Percentiles rank a stretch among this genome's conserved stretches.
Evolutionary conservation across 2,329 filamentous ascomycete species (phyloP).

Genomic region (Monosporascus sp.): DNA sequence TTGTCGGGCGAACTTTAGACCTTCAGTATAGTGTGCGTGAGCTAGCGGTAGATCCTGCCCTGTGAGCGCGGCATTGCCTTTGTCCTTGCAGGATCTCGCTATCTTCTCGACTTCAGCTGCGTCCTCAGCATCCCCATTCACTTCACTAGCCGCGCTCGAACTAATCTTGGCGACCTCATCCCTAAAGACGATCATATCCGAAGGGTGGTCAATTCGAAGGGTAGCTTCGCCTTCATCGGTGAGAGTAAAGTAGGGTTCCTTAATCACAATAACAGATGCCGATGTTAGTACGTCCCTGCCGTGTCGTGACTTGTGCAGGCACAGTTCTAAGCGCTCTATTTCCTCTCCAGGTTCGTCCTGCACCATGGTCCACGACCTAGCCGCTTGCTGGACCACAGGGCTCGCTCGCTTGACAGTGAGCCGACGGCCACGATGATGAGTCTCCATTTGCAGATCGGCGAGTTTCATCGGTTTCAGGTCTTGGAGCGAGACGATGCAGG

Average conservation of each 20-base stretch:
- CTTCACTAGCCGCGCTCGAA: neutral
- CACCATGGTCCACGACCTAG: slow-evolving; percentile 27
- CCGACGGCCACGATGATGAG: slow-evolving; percentile 22
- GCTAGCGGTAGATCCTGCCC: slow-evolving; percentile 15
- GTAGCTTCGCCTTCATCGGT: slow-evolving; percentile 33
- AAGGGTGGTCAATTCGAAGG: slow-evolving; percentile 32
- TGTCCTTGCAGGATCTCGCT: slow-evolving; percentile 18
- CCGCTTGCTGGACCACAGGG: slow-evolving; percentile 16
- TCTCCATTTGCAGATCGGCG: slow-evolving; percentile 21
- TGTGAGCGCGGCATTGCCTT: slow-evolving; percentile 24
- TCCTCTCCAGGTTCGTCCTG: slow-evolving; percentile 21
- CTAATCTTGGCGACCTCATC: neutral
- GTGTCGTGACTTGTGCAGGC: slow-evolving; percentile 28
- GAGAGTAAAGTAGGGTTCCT: slow-evolving; percentile 44
- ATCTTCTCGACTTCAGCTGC: neutral
- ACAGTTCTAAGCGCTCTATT: slow-evolving; percentile 23
- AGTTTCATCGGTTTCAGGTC: slow-evolving; percentile 20
- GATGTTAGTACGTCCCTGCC: slow-evolving; percentile 29
- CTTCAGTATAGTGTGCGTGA: slow-evolving; percentile 21
- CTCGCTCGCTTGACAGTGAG: slow-evolving; percentile 23
- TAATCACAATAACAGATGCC: slow-evolving; percentile 32
- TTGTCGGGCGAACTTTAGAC: slow-evolving; percentile 10
- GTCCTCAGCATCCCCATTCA: neutral
- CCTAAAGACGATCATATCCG: slow-evolving; percentile 19
- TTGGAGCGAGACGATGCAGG: slow-evolving; percentile 12